A percentile compares a stretch with the other conserved stretches of the same genome.
Evolutionary conservation across 192 early-diverging fungal genomes (phyloP).

Genomic region (Coemansia furcata): DNA sequence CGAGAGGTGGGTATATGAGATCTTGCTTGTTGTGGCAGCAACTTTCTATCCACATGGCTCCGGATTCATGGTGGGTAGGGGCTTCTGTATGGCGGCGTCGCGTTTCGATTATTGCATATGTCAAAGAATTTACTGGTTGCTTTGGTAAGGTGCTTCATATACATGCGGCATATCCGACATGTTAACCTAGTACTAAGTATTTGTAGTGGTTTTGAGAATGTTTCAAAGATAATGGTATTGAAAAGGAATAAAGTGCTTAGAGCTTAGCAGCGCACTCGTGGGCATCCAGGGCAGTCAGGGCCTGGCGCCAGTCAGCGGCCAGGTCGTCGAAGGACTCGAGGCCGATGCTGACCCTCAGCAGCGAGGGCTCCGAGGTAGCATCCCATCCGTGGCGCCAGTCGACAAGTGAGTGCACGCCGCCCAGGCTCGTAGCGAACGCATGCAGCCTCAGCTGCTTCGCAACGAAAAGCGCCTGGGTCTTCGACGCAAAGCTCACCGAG

Average conservation of each 20-base stretch:
- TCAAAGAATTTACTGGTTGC: no score
- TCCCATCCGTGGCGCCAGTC: constrained; percentile 65
- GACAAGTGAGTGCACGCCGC: constrained; percentile 61
- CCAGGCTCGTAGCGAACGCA: constrained; percentile 63
- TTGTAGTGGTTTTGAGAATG: no score
- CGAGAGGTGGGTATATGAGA: no score
- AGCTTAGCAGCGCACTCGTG: constrained; percentile 20
- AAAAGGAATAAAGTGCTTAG: background rate
- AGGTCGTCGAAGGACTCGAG: constrained; percentile 66
- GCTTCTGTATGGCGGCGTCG: no score
- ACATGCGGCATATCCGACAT: no score
- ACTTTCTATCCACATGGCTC: no score
- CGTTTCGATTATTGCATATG: no score
- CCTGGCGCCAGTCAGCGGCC: constrained; percentile 58
- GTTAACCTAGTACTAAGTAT: no score
- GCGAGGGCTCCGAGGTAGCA: constrained; percentile 29
- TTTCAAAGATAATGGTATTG: no score
- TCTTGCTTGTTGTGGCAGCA: no score
- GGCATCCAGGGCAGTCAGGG: constrained; percentile 47
- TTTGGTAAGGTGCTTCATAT: no score
- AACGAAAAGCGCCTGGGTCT: constrained; percentile 52
- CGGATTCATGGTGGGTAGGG: no score
- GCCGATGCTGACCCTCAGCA: constrained; percentile 67
- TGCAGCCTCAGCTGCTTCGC: constrained; percentile 46
- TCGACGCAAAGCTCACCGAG: constrained; percentile 48